These are phyloP conservation scores for Alternaria burnsii DNA, from an alignment of 2,329 filamentous ascomycete species.

Conservation along the genomic window DNA sequence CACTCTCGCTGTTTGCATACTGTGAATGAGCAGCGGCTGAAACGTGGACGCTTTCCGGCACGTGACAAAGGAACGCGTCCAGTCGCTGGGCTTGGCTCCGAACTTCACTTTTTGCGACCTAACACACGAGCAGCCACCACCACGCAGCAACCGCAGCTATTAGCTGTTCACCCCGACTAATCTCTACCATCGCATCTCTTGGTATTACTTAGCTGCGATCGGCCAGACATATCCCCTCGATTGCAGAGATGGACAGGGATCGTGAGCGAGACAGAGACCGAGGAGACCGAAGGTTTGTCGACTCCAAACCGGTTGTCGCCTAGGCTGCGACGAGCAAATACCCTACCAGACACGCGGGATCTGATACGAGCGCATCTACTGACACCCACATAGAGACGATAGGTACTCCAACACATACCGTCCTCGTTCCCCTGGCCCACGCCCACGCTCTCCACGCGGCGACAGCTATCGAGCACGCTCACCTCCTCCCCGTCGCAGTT, in stretches of 20 bases:
- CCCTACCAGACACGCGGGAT: not conserved
- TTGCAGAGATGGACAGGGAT: conserved; percentile 48
- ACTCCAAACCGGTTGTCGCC: conserved; percentile 25
- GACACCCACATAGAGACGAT: conserved; percentile 41
- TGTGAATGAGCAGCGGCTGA: conserved; percentile 1
- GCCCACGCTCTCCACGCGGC: conserved; percentile 41
- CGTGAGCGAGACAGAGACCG: conserved; percentile 54
- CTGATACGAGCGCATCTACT: conserved; percentile 10
- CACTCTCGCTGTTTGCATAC: conserved; percentile 5
- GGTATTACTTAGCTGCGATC: not conserved
- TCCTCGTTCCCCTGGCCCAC: conserved; percentile 46
- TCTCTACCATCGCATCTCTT: conserved; percentile 5
- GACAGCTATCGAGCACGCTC: conserved; percentile 48
- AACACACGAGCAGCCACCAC: conserved; percentile 17
- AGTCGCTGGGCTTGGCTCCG: conserved; percentile 27
- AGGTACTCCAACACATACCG: conserved; percentile 51
- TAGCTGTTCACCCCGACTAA: conserved; percentile 3
- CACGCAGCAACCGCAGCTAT: conserved; percentile 5
- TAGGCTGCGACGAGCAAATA: conserved; percentile 8
- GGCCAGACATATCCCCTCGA: not conserved
- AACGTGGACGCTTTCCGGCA: conserved; percentile 10
- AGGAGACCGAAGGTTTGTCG: conserved; percentile 55
- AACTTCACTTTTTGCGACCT: conserved; percentile 41
- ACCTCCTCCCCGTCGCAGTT: conserved; percentile 14
- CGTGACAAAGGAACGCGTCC: conserved; percentile 22